Base-by-base conservation (phyloP, 192 early-diverging fungal genomes). In the Coemansia sp. region DNA sequence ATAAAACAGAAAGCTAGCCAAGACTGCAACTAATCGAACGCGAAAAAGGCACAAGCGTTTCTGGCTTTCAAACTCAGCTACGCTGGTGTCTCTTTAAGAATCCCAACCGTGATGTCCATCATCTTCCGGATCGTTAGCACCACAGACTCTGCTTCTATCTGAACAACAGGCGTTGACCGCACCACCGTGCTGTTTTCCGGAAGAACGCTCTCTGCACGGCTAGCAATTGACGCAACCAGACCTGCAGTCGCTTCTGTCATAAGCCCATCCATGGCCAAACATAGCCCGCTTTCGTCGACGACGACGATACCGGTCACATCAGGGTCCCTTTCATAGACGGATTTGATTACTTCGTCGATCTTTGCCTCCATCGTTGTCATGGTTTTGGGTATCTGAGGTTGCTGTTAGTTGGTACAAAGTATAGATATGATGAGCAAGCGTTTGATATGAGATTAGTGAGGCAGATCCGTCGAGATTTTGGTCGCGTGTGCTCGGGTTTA, bases 271-370 rank as follows among this genome's bases (percentile, higher is more conserved):
- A 49, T 76, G 8, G 71, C 70, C 46, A 82, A 58, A 42, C 79
- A 82, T 20, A 82, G 63, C 3, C 79, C 79, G 68, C 64, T 73
- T 37, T 72, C 74, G 43, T 82, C 79, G 18, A 71, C 71, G 16
- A 82, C 74, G 20, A 82, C 55, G 7, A 52, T 16, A 23, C 49
- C 40, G 13, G 40, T 16, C 40, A 42, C 79, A 8, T 48, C 15
- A 29, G 67, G 56, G 58, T 81, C 79, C 21, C 67, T 10, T 18
- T 67, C 62, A 45, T 67, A 76, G 25, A 81, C 67, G 0, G 70
- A 70, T 3, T 63, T 49, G 40, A 81, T 63, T 7, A 67, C 58
- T 12, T 55, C 53, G 34, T 65, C 71, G 10, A 81, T 76, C 31
- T 70, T 71, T 7, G 30, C 64, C 34, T 76, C 73, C 79, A 81